Conservation (phyloP, 2,329 filamentous ascomycete genomes). For the Fonsecaea pugnacius region DNA sequence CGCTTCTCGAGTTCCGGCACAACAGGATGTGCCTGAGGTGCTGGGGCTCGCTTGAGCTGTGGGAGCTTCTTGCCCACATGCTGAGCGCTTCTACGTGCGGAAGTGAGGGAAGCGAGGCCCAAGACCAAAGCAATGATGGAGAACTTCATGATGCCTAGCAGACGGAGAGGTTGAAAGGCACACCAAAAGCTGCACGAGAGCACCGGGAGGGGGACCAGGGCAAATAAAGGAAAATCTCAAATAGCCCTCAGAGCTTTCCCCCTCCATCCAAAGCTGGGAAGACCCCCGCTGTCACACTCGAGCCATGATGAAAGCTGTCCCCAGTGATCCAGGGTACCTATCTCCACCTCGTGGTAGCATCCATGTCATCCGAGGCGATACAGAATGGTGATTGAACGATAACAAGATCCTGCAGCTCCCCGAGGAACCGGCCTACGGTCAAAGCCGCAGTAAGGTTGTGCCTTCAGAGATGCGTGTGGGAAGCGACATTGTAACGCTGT, state of each 20-base stretch:
- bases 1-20: slow-evolving; percentile 23
- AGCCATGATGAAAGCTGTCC: slow-evolving; percentile 15
- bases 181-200: slow-evolving; percentile 5
- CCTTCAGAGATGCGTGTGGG: not conserved
- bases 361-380: not conserved
- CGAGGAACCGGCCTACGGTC: slow-evolving; percentile 6
- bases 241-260: not conserved
- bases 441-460: slow-evolving; percentile 14
- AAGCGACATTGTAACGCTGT: slow-evolving; percentile 12
- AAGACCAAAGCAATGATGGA: slow-evolving; percentile 26
- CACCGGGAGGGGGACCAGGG: not conserved
- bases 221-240: slow-evolving; percentile 11
- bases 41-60: slow-evolving; percentile 24
- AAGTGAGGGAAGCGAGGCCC: slow-evolving; percentile 27
- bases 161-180: not conserved
- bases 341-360: slow-evolving; percentile 14
- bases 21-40: slow-evolving; percentile 19
- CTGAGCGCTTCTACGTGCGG: slow-evolving; percentile 30
- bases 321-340: not conserved
- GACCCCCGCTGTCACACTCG: not conserved
- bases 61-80: slow-evolving; percentile 36
- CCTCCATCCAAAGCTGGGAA: slow-evolving; percentile 10
- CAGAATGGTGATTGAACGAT: slow-evolving; percentile 22
- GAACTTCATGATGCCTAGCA: slow-evolving; percentile 30
- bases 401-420: slow-evolving; percentile 18